phyloP scores from a whole-genome alignment of 2,329 filamentous ascomycete genomes.

The Ramichloridium luteum region DNA sequence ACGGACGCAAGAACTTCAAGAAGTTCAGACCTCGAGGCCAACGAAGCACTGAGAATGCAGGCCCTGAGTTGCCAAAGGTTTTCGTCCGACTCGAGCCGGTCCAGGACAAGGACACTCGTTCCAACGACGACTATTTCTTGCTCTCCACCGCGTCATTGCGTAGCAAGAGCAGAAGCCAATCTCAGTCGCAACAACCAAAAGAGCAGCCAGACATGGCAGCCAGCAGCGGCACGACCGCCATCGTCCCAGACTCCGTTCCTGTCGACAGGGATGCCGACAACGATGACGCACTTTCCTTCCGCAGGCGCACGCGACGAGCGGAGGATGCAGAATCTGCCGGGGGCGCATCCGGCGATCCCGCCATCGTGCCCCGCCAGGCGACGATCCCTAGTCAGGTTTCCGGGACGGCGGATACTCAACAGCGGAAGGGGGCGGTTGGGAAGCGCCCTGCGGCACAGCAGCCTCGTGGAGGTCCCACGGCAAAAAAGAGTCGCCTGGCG shows the following conservation, averaged over 20 bases:
- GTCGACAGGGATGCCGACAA: constrained; percentile 14
- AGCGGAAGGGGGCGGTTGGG: constrained; percentile 16
- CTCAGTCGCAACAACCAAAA: constrained; percentile 12
- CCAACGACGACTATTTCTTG: constrained; percentile 70
- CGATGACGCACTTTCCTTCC: constrained; percentile 18
- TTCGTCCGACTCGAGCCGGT: constrained; percentile 64
- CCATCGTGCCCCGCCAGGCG: constrained; percentile 9
- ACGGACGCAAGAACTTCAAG: constrained; percentile 93
- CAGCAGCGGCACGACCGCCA: constrained; percentile 1
- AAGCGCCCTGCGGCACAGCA: constrained; percentile 18
- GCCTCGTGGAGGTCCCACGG: constrained; percentile 10
- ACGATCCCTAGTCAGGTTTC: constrained; percentile 8
- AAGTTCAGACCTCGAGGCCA: constrained; percentile 54
- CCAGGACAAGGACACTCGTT: constrained; percentile 56
- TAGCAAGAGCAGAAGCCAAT: constrained; percentile 14
- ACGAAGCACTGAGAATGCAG: constrained; percentile 29
- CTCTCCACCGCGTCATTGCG: constrained; percentile 9
- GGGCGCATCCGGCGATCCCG: constrained; percentile 9
- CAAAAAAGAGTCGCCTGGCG: constrained; percentile 24
- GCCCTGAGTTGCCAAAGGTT: constrained; percentile 37
- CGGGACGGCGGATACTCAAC: constrained; percentile 12
- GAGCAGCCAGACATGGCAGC: constrained; percentile 4
- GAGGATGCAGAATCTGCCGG: constrained; percentile 17
- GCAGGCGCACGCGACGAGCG: constrained; percentile 17
- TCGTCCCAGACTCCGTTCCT: constrained; percentile 6